phyloP scores from a whole-genome alignment of 768 basidiomycete species.

The Auricularia heimuer region DNA sequence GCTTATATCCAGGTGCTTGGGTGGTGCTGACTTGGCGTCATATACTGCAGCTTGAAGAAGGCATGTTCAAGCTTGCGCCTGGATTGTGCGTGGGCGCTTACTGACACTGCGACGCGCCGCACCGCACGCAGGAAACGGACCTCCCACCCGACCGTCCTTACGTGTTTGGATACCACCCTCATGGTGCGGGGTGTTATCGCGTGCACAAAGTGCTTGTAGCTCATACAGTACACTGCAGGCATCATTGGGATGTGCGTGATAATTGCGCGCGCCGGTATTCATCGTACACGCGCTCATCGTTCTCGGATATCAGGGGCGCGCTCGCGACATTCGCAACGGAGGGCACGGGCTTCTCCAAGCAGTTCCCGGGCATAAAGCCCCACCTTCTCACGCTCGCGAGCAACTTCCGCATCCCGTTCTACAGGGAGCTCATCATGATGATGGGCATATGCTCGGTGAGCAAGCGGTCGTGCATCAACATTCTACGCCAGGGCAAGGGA shows the following conservation, averaged over 20 bases:
- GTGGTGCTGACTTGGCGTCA: not conserved
- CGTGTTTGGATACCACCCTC: conserved; percentile 97
- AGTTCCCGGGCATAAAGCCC: conserved; percentile 85
- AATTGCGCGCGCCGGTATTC: not conserved
- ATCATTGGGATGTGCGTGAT: conserved; percentile 85
- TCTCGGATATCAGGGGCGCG: conserved; percentile 55
- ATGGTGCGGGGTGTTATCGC: conserved; percentile 44
- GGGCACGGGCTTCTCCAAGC: conserved; percentile 82
- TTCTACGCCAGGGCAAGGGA: conserved; percentile 52
- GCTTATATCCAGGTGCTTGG: not conserved
- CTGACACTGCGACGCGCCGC: not conserved
- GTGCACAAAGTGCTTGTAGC: too few relatives aligned
- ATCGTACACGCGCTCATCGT: too few relatives aligned
- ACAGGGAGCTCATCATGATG: conserved; percentile 80
- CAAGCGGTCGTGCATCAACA: conserved; percentile 82
- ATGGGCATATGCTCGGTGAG: conserved; percentile 91
- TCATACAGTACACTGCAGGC: conserved; percentile 33
- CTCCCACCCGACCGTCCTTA: conserved; percentile 88
- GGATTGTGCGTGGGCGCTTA: not conserved
- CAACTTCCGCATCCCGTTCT: conserved; percentile 89
- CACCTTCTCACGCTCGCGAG: conserved; percentile 85
- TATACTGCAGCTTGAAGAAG: conserved; percentile 27
- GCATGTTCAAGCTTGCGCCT: conserved; percentile 18
- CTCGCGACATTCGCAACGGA: conserved; percentile 95
- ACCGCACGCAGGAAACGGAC: conserved; percentile 60